phyloP scores from a whole-genome alignment of 176 grass and related monocot genomes.

The Oryza meyeriana region DNA sequence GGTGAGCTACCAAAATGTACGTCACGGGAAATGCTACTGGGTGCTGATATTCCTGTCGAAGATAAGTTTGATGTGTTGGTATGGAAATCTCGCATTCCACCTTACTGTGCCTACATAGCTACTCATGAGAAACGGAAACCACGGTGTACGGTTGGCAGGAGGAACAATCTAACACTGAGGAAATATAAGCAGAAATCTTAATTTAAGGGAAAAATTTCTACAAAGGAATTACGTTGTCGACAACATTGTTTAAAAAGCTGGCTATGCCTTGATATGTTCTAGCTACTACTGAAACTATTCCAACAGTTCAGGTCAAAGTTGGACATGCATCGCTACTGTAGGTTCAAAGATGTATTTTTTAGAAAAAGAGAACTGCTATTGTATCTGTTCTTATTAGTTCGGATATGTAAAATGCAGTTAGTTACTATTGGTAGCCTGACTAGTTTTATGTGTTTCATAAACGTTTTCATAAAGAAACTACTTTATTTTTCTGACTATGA shows the following conservation, averaged over 20 bases:
- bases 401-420: neutral
- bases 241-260: neutral
- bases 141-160: neutral
- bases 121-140: constrained; percentile 5
- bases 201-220: neutral
- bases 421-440: neutral
- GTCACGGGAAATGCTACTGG: neutral
- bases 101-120: neutral
- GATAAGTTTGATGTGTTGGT: constrained; percentile 20
- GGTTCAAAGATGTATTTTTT: neutral
- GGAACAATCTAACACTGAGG: neutral
- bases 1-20: neutral
- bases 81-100: constrained; percentile 17
- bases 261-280: neutral
- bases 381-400: neutral
- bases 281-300: neutral
- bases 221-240: neutral
- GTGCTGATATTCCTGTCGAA: neutral
- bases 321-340: neutral
- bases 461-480: neutral
- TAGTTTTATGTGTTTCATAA: neutral
- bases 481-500: neutral
- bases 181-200: neutral
- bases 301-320: neutral
- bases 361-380: neutral